These are phyloP conservation scores for Quercus aquifolioides DNA, from an alignment of 306 rosid species.

Conservation along the genomic window DNA sequence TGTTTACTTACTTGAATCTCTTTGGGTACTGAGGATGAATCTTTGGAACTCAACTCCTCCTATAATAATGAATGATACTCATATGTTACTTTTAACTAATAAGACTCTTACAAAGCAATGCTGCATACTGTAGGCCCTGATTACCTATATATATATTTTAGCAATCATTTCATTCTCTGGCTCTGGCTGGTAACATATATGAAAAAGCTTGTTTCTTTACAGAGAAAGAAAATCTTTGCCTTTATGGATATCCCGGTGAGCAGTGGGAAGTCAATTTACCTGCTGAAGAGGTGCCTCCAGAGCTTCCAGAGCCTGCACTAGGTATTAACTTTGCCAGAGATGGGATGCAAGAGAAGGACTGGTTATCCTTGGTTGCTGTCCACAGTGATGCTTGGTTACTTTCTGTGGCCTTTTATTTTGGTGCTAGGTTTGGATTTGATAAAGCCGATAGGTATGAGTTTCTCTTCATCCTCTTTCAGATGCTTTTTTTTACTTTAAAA, in stretches of 20 bases:
- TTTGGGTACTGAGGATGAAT: background rate
- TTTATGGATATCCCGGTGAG: slow-evolving; percentile 71
- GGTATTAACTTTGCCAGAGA: slow-evolving; percentile 74
- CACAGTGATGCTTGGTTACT: slow-evolving; percentile 82
- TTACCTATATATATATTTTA: background rate
- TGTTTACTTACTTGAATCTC: background rate
- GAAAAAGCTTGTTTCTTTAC: slow-evolving; percentile 8
- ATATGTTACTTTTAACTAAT: background rate
- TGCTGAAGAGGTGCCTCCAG: slow-evolving; percentile 70
- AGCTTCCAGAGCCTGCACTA: slow-evolving; percentile 72
- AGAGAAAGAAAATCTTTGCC: slow-evolving; percentile 79
- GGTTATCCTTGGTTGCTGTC: slow-evolving; percentile 68
- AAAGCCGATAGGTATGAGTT: slow-evolving; percentile 55
- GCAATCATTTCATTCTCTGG: background rate
- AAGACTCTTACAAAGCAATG: background rate
- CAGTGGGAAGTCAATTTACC: slow-evolving; percentile 74
- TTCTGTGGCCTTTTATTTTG: slow-evolving; percentile 58
- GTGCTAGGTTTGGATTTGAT: slow-evolving; percentile 65
- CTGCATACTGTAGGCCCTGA: background rate
- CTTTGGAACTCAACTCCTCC: background rate
- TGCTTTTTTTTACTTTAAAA: background rate
- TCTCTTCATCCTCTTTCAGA: slow-evolving; percentile 7
- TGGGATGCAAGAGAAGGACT: slow-evolving; percentile 62
- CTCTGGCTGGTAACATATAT: background rate
- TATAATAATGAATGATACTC: background rate